These are phyloP conservation scores for Cryptosporidium sp. DNA, from an alignment of 169 alveolate genomes.

Conservation along the genomic window DNA sequence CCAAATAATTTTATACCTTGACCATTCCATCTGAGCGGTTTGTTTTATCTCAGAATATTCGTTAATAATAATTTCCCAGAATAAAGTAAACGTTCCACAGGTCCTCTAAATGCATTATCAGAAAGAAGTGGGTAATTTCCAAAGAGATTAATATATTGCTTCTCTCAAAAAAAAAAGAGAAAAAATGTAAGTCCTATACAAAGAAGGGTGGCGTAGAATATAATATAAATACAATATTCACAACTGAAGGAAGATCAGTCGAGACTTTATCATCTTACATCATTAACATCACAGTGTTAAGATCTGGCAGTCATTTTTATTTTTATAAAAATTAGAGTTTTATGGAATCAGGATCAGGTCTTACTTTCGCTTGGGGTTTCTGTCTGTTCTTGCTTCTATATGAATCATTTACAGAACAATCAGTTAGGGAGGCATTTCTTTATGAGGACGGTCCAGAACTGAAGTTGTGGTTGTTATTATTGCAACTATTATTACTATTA, in stretches of 20 bases:
- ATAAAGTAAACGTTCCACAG: slow-evolving; percentile 8
- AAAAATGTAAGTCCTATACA: slow-evolving; percentile 2
- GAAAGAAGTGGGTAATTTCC: slow-evolving; percentile 15
- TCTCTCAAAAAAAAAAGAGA: not conserved
- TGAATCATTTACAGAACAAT: slow-evolving; percentile 12
- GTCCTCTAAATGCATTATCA: slow-evolving; percentile 11
- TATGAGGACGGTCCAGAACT: slow-evolving; percentile 23
- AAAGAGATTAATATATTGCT: not conserved
- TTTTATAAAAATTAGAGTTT: slow-evolving; percentile 9
- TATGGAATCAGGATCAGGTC: not conserved
- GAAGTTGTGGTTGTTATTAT: slow-evolving; percentile 11
- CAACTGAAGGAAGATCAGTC: slow-evolving; percentile 9
- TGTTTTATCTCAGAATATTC: not conserved
- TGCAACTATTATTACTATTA: not conserved
- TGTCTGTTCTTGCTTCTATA: slow-evolving; percentile 13
- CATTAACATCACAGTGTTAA: slow-evolving; percentile 67
- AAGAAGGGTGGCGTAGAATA: slow-evolving; percentile 8
- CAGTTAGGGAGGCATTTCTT: slow-evolving; percentile 3
- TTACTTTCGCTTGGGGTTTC: not conserved
- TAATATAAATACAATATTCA: slow-evolving; percentile 24
- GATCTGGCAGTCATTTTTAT: slow-evolving; percentile 12
- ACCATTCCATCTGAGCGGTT: not conserved
- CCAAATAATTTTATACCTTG: not conserved
- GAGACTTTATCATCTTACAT: slow-evolving; percentile 22
- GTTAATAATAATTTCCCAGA: not conserved